Percentiles rank a stretch among this genome's conserved stretches.
These are phyloP conservation scores for Phlyctochytrium arcticum DNA, from an alignment of 192 early-diverging fungal species.

Conservation along the genomic window DNA sequence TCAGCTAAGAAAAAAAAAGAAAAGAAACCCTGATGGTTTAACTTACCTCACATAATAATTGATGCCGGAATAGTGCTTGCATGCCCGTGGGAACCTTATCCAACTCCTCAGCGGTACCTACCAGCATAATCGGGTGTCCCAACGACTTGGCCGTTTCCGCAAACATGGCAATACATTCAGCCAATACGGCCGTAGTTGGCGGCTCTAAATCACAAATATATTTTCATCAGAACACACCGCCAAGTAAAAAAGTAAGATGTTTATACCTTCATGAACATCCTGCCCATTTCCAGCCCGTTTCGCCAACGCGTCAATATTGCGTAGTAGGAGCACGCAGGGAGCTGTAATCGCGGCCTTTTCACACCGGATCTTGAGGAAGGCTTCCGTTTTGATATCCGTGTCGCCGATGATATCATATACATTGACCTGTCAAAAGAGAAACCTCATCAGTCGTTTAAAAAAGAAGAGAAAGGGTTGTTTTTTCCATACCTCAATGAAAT, in stretches of 20 bases:
- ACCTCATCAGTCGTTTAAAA: no score
- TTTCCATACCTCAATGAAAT: slow-evolving; percentile 66
- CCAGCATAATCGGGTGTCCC: slow-evolving; percentile 65
- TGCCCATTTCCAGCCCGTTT: slow-evolving; percentile 47
- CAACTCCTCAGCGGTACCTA: slow-evolving; percentile 75
- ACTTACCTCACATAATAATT: slow-evolving; percentile 63
- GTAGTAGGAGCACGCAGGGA: slow-evolving; percentile 81
- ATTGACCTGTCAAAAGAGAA: slow-evolving; percentile 38
- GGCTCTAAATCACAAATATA: no score
- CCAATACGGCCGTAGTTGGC: slow-evolving; percentile 48
- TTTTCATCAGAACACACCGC: slow-evolving; percentile 23
- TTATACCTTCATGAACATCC: slow-evolving; percentile 30
- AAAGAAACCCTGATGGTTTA: neutral
- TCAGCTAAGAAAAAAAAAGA: slow-evolving; percentile 1
- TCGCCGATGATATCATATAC: slow-evolving; percentile 75
- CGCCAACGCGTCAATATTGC: slow-evolving; percentile 73
- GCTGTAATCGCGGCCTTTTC: slow-evolving; percentile 71
- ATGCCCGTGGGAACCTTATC: slow-evolving; percentile 78
- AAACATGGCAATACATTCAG: slow-evolving; percentile 49
- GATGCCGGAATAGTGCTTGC: slow-evolving; percentile 73
- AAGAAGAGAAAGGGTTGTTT: no score
- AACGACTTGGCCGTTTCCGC: slow-evolving; percentile 27
- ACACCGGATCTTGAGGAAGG: slow-evolving; percentile 67
- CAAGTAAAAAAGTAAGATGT: slow-evolving; percentile 6
- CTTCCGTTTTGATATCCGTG: slow-evolving; percentile 75